Percentiles rank a stretch among this genome's conserved stretches.
Conservation (phyloP, 768 basidiomycete genomes). For the Boletus rubescentipes region DNA sequence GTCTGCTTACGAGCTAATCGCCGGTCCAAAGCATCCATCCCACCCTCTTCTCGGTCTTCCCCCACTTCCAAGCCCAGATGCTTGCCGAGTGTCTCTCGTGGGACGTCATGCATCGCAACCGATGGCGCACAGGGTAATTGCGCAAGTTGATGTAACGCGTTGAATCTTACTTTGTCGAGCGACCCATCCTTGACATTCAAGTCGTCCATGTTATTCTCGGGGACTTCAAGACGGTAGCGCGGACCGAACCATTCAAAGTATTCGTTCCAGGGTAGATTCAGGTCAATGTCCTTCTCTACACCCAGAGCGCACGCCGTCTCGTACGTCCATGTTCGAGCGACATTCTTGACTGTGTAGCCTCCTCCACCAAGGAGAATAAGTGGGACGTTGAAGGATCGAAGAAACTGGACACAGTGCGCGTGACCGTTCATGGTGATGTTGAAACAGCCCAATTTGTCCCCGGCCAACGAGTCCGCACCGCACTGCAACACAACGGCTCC, state of each 20-base stretch:
- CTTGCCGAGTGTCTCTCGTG: conserved; percentile 61
- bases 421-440: conserved; percentile 96
- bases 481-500: conserved; percentile 91
- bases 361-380: conserved; percentile 93
- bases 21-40: conserved; percentile 63
- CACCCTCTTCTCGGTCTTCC: conserved; percentile 37
- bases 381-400: conserved; percentile 80
- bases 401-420: conserved; percentile 84
- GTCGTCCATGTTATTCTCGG: conserved; percentile 93
- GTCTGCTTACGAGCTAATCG: conserved; percentile 65
- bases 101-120: conserved; percentile 82
- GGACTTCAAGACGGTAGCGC: conserved; percentile 88
- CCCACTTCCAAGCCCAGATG: conserved; percentile 59
- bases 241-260: conserved; percentile 99
- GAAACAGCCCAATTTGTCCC: conserved; percentile 95
- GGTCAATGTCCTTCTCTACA: conserved; percentile 72
- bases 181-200: conserved; percentile 80
- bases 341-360: conserved; percentile 97
- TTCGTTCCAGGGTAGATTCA: conserved; percentile 79
- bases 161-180: conserved; percentile 74
- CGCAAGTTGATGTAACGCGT: conserved; percentile 53
- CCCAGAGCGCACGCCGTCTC: conserved; percentile 97
- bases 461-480: conserved; percentile 92
- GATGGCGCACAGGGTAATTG: conserved; percentile 76
- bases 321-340: conserved; percentile 92